These are phyloP conservation scores for Mrakia gelida DNA, from an alignment of 768 basidiomycete species.

Conservation along the genomic window DNA sequence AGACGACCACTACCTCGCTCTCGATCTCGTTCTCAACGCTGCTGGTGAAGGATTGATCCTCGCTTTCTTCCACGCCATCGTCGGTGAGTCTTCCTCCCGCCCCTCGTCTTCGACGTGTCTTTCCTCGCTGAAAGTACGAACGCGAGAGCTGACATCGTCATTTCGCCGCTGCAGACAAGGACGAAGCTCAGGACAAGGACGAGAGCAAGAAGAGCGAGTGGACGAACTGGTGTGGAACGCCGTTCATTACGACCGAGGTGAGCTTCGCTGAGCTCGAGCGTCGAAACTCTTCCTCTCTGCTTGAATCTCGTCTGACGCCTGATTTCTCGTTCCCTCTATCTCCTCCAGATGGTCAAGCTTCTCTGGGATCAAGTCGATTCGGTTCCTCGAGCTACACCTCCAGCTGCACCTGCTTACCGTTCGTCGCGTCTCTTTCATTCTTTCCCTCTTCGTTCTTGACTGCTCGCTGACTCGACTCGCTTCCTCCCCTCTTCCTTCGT, in stretches of 20 bases:
- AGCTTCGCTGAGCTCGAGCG: conserved; percentile 32
- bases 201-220: conserved; percentile 67
- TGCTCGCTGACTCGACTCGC: background rate
- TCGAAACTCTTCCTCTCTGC: conserved; percentile 52
- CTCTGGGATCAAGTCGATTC: conserved; percentile 38
- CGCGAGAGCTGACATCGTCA: background rate
- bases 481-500: background rate
- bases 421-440: background rate
- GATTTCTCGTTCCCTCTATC: background rate
- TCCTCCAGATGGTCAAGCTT: conserved; percentile 41
- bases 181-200: conserved; percentile 64
- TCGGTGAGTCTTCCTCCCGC: conserved; percentile 53
- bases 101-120: background rate
- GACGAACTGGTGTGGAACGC: conserved; percentile 87
- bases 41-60: conserved; percentile 80
- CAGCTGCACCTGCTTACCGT: conserved; percentile 35
- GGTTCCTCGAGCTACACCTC: conserved; percentile 31
- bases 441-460: background rate
- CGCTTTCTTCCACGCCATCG: conserved; percentile 80
- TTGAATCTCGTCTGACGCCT: background rate
- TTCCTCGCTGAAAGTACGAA: background rate
- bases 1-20: conserved; percentile 74
- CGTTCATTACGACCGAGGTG: conserved; percentile 51
- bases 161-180: conserved; percentile 35
- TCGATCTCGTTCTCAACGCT: conserved; percentile 86